phyloP scores from a whole-genome alignment of 441 rosid species.

The Pelargonium cotyledonis region DNA sequence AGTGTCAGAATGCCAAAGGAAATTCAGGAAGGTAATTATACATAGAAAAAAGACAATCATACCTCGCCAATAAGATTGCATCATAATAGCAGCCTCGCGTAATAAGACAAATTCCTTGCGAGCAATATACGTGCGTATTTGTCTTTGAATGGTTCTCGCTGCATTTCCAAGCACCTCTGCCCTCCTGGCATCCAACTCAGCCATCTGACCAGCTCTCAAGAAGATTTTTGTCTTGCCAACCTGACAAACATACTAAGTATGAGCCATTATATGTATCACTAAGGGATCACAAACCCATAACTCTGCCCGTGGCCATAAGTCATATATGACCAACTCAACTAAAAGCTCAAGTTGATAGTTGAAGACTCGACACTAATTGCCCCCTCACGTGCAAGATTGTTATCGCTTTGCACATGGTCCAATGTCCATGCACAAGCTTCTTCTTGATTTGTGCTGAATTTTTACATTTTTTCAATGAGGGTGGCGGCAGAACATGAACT shows the following conservation, averaged over 20 bases:
- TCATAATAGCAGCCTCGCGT: conserved; percentile 46
- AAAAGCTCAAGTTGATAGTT: too few species aligned
- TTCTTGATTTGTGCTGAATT: too few species aligned
- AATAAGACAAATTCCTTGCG: conserved; percentile 43
- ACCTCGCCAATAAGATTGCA: conserved; percentile 67
- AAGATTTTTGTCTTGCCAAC: conserved; percentile 66
- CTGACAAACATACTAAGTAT: conserved; percentile 27
- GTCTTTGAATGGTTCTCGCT: conserved; percentile 61
- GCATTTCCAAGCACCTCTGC: conserved; percentile 68
- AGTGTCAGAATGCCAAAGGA: background rate
- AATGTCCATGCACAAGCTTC: too few species aligned
- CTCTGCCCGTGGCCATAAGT: background rate
- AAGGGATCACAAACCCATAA: background rate
- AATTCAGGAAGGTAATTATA: background rate
- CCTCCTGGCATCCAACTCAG: conserved; percentile 70
- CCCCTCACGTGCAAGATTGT: too few species aligned
- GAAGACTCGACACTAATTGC: too few species aligned
- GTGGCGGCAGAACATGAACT: too few species aligned
- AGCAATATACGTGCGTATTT: conserved; percentile 46
- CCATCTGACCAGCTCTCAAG: conserved; percentile 84
- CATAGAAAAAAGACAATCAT: conserved; percentile 7
- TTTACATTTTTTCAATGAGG: too few species aligned
- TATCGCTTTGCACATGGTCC: too few species aligned
- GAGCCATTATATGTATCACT: background rate
- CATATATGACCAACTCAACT: too few species aligned